A percentile compares a stretch with the other conserved stretches of the same genome.
These are phyloP conservation scores for Nelumbo lutea DNA, from an alignment of 164 flowering plant genomes.

Conservation along the genomic window DNA sequence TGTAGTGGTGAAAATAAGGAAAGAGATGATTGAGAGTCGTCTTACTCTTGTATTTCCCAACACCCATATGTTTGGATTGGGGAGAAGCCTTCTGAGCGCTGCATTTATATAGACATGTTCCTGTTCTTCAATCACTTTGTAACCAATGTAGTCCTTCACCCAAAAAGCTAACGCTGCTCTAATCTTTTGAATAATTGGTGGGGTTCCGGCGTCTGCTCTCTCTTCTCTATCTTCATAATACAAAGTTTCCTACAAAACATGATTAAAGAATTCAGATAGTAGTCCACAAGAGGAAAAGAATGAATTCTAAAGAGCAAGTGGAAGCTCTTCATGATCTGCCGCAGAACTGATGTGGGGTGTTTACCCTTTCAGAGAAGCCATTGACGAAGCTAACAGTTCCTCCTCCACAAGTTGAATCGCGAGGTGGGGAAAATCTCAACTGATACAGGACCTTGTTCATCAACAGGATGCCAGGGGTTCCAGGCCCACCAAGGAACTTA, in stretches of 20 bases:
- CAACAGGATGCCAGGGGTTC: slow-evolving; percentile 45
- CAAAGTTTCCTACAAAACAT: slow-evolving; percentile 52
- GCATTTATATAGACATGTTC: slow-evolving; percentile 34
- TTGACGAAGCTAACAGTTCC: slow-evolving; percentile 28
- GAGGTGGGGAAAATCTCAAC: slow-evolving; percentile 43
- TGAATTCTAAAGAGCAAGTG: background rate
- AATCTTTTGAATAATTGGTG: slow-evolving; percentile 20
- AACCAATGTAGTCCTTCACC: slow-evolving; percentile 78
- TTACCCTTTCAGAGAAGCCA: too few species aligned
- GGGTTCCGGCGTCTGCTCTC: slow-evolving; percentile 68
- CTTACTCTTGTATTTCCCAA: slow-evolving; percentile 19
- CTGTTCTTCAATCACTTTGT: slow-evolving; percentile 33
- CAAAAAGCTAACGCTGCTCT: slow-evolving; percentile 78
- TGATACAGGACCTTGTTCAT: slow-evolving; percentile 54
- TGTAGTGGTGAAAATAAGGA: slow-evolving; percentile 46
- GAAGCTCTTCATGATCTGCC: too few species aligned
- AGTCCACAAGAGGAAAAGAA: background rate
- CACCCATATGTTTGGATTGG: slow-evolving; percentile 39
- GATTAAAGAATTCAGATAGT: too few species aligned
- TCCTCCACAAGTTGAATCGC: slow-evolving; percentile 81
- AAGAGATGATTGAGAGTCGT: slow-evolving; percentile 74
- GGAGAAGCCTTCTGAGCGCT: slow-evolving; percentile 28
- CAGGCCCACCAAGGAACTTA: too few species aligned
- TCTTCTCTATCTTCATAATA: slow-evolving; percentile 65
- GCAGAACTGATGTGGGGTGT: too few species aligned